These are phyloP conservation scores for Umbelopsis sp. DNA, from an alignment of 371 early-diverging fungal species.

Conservation along the genomic window DNA sequence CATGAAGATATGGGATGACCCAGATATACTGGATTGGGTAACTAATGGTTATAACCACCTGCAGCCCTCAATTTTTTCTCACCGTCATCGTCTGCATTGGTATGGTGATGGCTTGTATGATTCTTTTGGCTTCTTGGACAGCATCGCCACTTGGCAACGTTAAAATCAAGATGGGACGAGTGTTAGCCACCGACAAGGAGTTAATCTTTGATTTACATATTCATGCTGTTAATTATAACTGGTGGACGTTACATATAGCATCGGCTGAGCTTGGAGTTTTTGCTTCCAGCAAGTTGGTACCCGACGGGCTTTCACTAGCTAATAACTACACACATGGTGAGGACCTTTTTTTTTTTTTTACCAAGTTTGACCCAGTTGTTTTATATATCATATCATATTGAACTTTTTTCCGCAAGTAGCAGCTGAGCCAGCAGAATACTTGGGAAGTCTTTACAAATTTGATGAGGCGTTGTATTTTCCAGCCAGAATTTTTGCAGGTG, in stretches of 20 bases:
- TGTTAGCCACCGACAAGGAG: conserved; percentile 69
- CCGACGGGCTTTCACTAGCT: not conserved
- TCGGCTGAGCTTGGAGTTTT: conserved; percentile 66
- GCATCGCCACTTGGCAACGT: conserved; percentile 53
- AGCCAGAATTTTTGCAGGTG: conserved; percentile 32
- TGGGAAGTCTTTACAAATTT: conserved; percentile 60
- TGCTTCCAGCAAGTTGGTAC: conserved; percentile 60
- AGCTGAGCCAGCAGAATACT: conserved; percentile 59
- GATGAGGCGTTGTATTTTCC: conserved; percentile 60
- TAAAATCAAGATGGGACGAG: conserved; percentile 54
- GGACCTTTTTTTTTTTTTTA: too few relatives aligned
- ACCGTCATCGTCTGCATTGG: conserved; percentile 20
- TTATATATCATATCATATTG: not conserved
- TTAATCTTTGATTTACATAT: conserved; percentile 68
- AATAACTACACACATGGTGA: conserved; percentile 20
- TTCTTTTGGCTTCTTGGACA: conserved; percentile 25
- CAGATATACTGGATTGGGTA: not conserved
- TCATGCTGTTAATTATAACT: conserved; percentile 57
- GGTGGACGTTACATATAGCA: conserved; percentile 60
- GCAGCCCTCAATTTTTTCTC: conserved; percentile 18
- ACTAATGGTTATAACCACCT: conserved; percentile 16
- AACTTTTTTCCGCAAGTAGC: conserved; percentile 17
- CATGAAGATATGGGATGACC: not conserved
- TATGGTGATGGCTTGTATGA: conserved; percentile 20
- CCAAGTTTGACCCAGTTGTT: not conserved